phyloP scores from a whole-genome alignment of 1,284 basidiomycete species.

The Peniophora sp. region DNA sequence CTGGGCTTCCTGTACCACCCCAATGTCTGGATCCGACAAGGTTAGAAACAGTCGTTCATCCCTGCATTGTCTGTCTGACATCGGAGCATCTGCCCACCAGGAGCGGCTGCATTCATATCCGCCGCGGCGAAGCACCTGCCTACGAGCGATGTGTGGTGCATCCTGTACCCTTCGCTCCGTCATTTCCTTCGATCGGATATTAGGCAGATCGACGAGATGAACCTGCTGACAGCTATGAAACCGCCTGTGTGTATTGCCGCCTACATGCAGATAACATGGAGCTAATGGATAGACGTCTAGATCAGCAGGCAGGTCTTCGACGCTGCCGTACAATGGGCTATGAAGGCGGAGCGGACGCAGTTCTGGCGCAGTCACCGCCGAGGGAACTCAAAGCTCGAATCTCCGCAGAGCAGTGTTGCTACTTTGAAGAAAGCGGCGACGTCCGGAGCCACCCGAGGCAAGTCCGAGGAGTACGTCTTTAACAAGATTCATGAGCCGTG shows the following conservation, averaged over 20 bases:
- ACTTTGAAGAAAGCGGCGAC: constrained; percentile 46
- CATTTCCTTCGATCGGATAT: constrained; percentile 85
- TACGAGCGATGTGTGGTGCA: constrained; percentile 90
- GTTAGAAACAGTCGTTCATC: constrained; percentile 26
- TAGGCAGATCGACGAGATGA: constrained; percentile 66
- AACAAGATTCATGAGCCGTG: not conserved
- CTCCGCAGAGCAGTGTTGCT: constrained; percentile 61
- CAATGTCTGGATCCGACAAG: constrained; percentile 93
- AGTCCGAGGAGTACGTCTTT: constrained; percentile 63
- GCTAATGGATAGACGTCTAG: constrained; percentile 27
- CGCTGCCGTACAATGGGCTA: constrained; percentile 84
- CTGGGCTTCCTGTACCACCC: constrained; percentile 93
- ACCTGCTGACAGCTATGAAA: constrained; percentile 69
- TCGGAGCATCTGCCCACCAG: constrained; percentile 28
- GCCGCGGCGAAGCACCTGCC: constrained; percentile 76
- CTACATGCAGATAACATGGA: not conserved
- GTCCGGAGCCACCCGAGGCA: constrained; percentile 38
- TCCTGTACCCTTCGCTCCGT: constrained; percentile 86
- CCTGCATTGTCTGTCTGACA: not conserved
- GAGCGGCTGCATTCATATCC: constrained; percentile 81
- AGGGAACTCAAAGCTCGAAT: constrained; percentile 43
- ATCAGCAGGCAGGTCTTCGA: constrained; percentile 77
- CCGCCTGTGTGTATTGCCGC: constrained; percentile 52
- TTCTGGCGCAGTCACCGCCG: constrained; percentile 67
- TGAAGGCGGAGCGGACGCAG: constrained; percentile 63